Conservation (phyloP, 2,329 filamentous ascomycete genomes). For the Exophiala sideris region DNA sequence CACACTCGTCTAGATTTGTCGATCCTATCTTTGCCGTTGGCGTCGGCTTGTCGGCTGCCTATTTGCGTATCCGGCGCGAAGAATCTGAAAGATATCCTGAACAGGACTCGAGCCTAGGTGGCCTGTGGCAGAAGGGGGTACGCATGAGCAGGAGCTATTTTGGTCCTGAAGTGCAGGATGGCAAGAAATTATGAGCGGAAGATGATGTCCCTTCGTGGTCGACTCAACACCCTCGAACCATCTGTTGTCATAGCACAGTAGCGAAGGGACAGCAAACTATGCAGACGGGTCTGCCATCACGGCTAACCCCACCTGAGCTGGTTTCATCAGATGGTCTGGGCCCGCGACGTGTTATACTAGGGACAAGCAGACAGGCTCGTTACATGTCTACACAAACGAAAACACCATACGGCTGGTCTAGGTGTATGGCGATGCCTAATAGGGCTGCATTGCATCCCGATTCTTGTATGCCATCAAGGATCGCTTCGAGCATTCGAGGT, state of each 20-base stretch:
- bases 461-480: no score
- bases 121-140: slow-evolving; percentile 24
- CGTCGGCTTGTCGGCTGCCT: slow-evolving; percentile 53
- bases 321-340: background rate
- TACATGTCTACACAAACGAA: no score
- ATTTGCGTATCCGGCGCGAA: slow-evolving; percentile 53
- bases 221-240: background rate
- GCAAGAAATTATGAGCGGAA: background rate
- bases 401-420: background rate
- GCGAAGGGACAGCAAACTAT: no score
- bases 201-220: background rate
- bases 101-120: slow-evolving; percentile 31
- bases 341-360: no score
- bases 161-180: slow-evolving; percentile 9
- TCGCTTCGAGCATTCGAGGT: no score
- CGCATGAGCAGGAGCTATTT: slow-evolving; percentile 23
- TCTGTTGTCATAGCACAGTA: no score
- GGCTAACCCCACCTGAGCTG: no score
- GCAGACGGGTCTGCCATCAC: no score
- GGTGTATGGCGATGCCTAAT: background rate
- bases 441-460: no score
- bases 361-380: no score
- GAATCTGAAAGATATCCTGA: slow-evolving; percentile 47
- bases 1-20: slow-evolving; percentile 36
- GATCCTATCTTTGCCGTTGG: slow-evolving; percentile 55